Conservation (phyloP, 257 asterid species). For the Leptodermis oblonga region DNA sequence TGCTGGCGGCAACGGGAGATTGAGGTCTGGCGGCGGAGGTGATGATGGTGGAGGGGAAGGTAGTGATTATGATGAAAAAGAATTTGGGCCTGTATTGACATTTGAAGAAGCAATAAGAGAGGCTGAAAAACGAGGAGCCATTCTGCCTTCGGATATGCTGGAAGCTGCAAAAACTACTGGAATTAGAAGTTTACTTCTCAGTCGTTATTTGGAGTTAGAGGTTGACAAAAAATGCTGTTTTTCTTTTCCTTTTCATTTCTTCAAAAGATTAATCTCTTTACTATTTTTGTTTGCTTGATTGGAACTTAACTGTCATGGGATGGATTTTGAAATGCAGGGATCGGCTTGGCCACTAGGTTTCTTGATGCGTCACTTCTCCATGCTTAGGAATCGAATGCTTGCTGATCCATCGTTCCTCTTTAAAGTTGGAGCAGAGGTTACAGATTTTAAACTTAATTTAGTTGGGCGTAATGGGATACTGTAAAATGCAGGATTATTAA, state of each 20-base stretch:
- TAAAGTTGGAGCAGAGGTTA: constrained; percentile 93
- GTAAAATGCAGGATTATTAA: not conserved
- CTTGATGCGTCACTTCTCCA: constrained; percentile 66
- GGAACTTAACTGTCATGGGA: constrained; percentile 11
- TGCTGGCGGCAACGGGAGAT: constrained; percentile 43
- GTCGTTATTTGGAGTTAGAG: constrained; percentile 85
- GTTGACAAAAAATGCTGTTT: constrained; percentile 29
- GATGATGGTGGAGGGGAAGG: constrained; percentile 44
- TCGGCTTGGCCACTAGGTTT: constrained; percentile 79
- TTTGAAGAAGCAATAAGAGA: constrained; percentile 61
- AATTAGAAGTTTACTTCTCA: constrained; percentile 56
- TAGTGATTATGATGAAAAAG: constrained; percentile 45
- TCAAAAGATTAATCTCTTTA: not conserved
- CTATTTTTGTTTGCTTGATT: constrained; percentile 4
- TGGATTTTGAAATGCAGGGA: constrained; percentile 41
- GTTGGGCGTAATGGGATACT: not conserved
- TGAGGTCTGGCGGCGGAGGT: constrained; percentile 48
- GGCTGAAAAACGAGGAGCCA: constrained; percentile 59
- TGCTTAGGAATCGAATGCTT: constrained; percentile 89
- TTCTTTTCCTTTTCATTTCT: not conserved
- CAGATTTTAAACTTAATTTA: constrained; percentile 7
- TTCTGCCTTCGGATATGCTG: constrained; percentile 71
- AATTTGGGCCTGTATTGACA: constrained; percentile 71
- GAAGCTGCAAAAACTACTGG: constrained; percentile 80
- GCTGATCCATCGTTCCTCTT: constrained; percentile 93